A percentile compares a stretch with the other conserved stretches of the same genome.
These are phyloP conservation scores for Starmerella bombicola DNA, from an alignment of 805 yeast species.

Conservation along the genomic window DNA sequence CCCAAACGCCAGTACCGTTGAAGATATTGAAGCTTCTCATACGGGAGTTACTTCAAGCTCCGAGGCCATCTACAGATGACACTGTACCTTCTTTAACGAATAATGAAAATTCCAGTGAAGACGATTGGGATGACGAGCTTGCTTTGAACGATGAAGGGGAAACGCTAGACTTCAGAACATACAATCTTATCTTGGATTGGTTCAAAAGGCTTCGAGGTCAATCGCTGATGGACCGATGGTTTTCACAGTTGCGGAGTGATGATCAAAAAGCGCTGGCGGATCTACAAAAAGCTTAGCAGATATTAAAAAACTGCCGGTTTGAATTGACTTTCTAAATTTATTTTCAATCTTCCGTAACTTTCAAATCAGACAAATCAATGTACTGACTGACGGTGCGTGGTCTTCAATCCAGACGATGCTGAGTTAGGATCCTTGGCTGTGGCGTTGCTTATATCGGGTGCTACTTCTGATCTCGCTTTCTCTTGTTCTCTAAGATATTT, in stretches of 20 bases:
- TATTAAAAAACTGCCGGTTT: no score
- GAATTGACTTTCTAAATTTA: no score
- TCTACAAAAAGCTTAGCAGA: not conserved
- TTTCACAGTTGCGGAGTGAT: slow-evolving; percentile 12
- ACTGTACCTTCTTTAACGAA: slow-evolving; percentile 21
- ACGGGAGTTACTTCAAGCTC: slow-evolving; percentile 52
- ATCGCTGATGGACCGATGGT: slow-evolving; percentile 15
- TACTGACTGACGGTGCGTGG: no score
- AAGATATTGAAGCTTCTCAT: slow-evolving; percentile 63
- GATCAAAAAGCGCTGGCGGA: slow-evolving; percentile 16
- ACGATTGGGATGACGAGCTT: slow-evolving; percentile 32
- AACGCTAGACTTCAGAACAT: slow-evolving; percentile 21
- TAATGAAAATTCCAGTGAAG: slow-evolving; percentile 22
- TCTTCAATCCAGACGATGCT: not conserved
- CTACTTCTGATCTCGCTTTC: not conserved
- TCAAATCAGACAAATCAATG: no score
- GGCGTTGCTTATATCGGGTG: not conserved
- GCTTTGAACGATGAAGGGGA: slow-evolving; percentile 21
- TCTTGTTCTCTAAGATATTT: slow-evolving; percentile 1
- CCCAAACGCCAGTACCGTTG: slow-evolving; percentile 52
- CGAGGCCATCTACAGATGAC: slow-evolving; percentile 26
- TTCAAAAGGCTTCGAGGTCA: slow-evolving; percentile 19
- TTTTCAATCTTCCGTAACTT: no score
- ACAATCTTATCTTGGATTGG: slow-evolving; percentile 24
- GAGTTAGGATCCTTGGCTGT: not conserved